Percentiles rank a stretch among this genome's conserved stretches.
phyloP scores from a whole-genome alignment of 1,284 basidiomycete species.

The Moniliophthora roreri region DNA sequence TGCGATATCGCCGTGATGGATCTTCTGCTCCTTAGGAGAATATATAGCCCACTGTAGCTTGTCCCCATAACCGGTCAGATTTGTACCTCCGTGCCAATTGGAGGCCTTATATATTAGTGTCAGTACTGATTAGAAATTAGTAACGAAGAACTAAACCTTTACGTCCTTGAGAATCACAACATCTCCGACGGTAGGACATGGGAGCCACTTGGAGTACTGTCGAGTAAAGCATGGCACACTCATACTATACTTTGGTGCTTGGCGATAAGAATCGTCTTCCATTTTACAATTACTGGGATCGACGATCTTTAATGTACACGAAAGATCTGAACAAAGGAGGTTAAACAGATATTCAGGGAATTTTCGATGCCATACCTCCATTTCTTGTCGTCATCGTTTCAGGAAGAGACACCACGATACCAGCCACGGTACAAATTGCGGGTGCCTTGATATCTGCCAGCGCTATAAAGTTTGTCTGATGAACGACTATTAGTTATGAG shows the following conservation, averaged over 20 bases:
- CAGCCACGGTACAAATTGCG: constrained; percentile 3
- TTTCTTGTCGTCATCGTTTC: constrained; percentile 8
- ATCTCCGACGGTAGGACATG: constrained; percentile 42
- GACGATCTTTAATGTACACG: constrained; percentile 33
- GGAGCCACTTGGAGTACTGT: constrained; percentile 46
- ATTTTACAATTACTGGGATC: constrained; percentile 42
- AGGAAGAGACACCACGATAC: constrained; percentile 1
- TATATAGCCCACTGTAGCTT: constrained; percentile 40
- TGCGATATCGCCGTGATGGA: constrained; percentile 29
- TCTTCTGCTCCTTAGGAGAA: constrained; percentile 23
- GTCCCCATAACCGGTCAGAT: constrained; percentile 42
- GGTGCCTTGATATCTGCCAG: neutral
- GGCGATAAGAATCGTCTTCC: constrained; percentile 13
- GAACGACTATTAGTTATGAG: neutral
- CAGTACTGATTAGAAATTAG: neutral
- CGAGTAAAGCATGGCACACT: constrained; percentile 54
- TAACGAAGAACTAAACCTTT: constrained; percentile 28
- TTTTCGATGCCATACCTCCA: constrained; percentile 18
- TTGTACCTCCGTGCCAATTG: constrained; percentile 25
- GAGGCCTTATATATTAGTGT: constrained; percentile 27
- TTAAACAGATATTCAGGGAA: neutral
- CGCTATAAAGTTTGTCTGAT: neutral
- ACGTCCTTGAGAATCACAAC: constrained; percentile 41
- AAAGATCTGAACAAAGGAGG: constrained; percentile 27
- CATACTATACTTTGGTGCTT: constrained; percentile 24